Percentiles rank a stretch among this genome's conserved stretches.
These are phyloP conservation scores for Coniochaeta sp. DNA, from an alignment of 2,329 filamentous ascomycete genomes.

Conservation along the genomic window DNA sequence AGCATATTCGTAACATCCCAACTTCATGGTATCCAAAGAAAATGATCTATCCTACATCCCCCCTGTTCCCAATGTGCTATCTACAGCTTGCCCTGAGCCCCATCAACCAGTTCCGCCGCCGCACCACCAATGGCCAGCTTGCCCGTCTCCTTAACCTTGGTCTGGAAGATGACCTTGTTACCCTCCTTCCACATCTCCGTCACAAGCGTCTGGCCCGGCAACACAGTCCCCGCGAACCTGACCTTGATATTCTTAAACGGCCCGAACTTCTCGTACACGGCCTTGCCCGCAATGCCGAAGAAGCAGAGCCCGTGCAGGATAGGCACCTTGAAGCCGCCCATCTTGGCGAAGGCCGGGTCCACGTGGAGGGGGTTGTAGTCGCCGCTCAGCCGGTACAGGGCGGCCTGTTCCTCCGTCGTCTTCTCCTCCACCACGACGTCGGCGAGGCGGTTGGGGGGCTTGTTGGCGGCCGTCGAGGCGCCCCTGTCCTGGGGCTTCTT, in stretches of 20 bases:
- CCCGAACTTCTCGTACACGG: conserved; percentile 77
- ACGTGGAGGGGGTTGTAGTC: conserved; percentile 97
- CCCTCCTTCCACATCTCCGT: conserved; percentile 92
- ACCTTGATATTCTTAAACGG: conserved; percentile 88
- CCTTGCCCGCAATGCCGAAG: conserved; percentile 87
- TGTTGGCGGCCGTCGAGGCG: conserved; percentile 70
- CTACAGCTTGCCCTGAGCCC: neutral
- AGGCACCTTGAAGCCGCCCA: conserved; percentile 88
- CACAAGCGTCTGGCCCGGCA: conserved; percentile 81
- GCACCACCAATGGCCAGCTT: conserved; percentile 79
- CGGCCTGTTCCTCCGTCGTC: conserved; percentile 86
- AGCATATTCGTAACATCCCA: neutral
- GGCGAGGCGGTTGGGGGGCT: conserved; percentile 66
- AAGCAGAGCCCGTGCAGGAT: conserved; percentile 97
- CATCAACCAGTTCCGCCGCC: conserved; percentile 61
- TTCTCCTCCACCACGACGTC: conserved; percentile 79
- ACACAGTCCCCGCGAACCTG: conserved; percentile 75
- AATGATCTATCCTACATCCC: conserved; percentile 19
- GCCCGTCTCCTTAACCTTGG: conserved; percentile 85
- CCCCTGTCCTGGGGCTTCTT: conserved; percentile 73
- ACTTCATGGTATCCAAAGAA: neutral
- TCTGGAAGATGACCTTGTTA: conserved; percentile 73
- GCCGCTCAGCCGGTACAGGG: conserved; percentile 85
- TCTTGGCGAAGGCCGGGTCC: conserved; percentile 87
- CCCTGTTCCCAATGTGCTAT: conserved; percentile 11